phyloP scores from a whole-genome alignment of 371 early-diverging fungal species.

The Rhizomucor pusillus region DNA sequence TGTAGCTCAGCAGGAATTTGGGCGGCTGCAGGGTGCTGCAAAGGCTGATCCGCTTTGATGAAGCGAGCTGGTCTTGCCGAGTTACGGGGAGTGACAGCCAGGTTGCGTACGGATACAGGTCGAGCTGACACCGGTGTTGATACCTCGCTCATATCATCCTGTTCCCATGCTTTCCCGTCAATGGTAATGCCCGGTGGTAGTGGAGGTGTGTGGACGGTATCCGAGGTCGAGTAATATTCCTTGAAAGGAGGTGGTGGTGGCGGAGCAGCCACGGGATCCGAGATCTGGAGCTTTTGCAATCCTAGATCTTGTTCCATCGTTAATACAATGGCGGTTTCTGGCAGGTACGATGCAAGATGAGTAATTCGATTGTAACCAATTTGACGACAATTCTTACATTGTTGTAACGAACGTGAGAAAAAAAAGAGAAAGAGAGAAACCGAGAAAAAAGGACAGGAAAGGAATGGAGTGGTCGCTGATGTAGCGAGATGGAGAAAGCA shows the following conservation, averaged over 20 bases:
- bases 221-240: not conserved
- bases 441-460: too few relatives aligned
- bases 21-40: constrained; percentile 16
- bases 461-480: too few relatives aligned
- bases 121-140: constrained; percentile 11
- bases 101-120: constrained; percentile 31
- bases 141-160: constrained; percentile 3
- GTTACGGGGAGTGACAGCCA: constrained; percentile 16
- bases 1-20: constrained; percentile 30
- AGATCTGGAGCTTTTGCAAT: constrained; percentile 7
- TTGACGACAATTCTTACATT: too few relatives aligned
- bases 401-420: too few relatives aligned
- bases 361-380: too few relatives aligned
- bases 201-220: not conserved
- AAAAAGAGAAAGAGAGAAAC: too few relatives aligned
- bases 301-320: too few relatives aligned
- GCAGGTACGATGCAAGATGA: too few relatives aligned
- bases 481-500: too few relatives aligned
- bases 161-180: constrained; percentile 11
- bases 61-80: constrained; percentile 32
- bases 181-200: constrained; percentile 11
- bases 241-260: not conserved
- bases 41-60: constrained; percentile 30
- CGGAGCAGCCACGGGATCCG: constrained; percentile 7
- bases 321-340: too few relatives aligned